Evolutionary conservation across 441 rosid species (phyloP).

Genomic region (Lepidium campestre): DNA sequence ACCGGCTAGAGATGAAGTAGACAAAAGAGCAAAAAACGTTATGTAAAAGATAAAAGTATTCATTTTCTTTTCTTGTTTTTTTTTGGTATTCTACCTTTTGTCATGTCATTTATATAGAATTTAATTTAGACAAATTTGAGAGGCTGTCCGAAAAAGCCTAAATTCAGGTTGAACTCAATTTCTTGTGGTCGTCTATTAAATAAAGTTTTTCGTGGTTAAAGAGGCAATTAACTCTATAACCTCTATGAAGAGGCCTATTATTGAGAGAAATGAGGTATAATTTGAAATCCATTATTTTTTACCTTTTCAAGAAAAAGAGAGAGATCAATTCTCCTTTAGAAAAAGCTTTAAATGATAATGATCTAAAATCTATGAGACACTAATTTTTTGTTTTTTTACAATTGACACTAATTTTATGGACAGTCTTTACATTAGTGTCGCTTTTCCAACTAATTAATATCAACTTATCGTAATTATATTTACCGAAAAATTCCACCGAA

Average conservation of each 20-base stretch:
- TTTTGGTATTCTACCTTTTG: not conserved
- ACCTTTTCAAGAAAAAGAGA: not conserved
- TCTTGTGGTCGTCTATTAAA: not conserved
- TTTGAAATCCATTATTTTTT: not conserved
- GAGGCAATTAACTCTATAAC: not conserved
- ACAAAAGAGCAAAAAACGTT: slow-evolving; percentile 23
- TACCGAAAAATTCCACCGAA: too few relatives aligned
- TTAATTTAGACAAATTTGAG: not conserved
- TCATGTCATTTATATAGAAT: not conserved
- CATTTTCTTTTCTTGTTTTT: not conserved
- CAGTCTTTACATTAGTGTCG: not conserved
- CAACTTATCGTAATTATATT: too few relatives aligned
- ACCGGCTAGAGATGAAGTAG: slow-evolving; percentile 18
- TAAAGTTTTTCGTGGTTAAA: not conserved
- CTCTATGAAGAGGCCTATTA: not conserved
- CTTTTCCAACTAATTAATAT: too few relatives aligned
- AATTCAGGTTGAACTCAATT: slow-evolving; percentile 4
- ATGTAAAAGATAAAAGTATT: slow-evolving; percentile 3
- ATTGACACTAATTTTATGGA: not conserved
- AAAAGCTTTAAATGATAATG: not conserved
- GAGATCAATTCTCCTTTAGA: not conserved
- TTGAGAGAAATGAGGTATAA: slow-evolving; percentile 2
- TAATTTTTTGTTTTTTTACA: too few relatives aligned
- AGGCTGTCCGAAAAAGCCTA: not conserved
- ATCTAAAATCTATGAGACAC: not conserved